Percentiles rank a stretch among this genome's conserved stretches.
These are phyloP conservation scores for Panicum hallii DNA, from an alignment of 202 grass and related monocot species.

Conservation along the genomic window DNA sequence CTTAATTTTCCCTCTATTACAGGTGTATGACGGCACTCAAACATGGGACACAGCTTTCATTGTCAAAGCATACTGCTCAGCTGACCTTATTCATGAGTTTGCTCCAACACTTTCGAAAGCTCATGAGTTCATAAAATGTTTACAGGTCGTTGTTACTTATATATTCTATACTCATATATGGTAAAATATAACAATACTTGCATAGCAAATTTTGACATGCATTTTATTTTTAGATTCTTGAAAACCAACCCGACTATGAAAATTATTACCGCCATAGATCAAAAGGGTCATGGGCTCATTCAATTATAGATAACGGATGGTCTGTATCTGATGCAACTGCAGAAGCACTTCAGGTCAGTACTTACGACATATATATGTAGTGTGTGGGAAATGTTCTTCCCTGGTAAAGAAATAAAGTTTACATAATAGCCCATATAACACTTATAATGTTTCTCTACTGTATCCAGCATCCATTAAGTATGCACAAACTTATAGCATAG, in stretches of 20 bases:
- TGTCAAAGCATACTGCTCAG: conserved; percentile 63
- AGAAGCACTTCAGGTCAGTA: conserved; percentile 42
- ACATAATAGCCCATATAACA: too few species aligned
- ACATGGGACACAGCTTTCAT: conserved; percentile 61
- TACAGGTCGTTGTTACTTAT: conserved; percentile 41
- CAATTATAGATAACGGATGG: conserved; percentile 44
- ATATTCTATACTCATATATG: background rate
- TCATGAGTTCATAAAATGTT: conserved; percentile 64
- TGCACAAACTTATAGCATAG: background rate
- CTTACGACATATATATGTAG: background rate
- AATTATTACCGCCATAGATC: conserved; percentile 49
- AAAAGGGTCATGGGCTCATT: conserved; percentile 52
- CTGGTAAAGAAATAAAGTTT: background rate
- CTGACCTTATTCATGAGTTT: conserved; percentile 49
- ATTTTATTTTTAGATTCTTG: conserved; percentile 18
- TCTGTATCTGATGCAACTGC: conserved; percentile 47
- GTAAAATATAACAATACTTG: background rate
- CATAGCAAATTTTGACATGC: background rate
- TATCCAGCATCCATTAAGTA: background rate
- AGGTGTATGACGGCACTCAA: conserved; percentile 49
- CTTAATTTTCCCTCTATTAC: background rate
- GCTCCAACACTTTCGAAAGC: conserved; percentile 49
- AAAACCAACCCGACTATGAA: conserved; percentile 25
- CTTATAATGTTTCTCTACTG: too few species aligned
- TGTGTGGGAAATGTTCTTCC: background rate